Base-by-base conservation (phyloP, 2,329 filamentous ascomycete genomes). In the Phyllosticta paracitricarpa region DNA sequence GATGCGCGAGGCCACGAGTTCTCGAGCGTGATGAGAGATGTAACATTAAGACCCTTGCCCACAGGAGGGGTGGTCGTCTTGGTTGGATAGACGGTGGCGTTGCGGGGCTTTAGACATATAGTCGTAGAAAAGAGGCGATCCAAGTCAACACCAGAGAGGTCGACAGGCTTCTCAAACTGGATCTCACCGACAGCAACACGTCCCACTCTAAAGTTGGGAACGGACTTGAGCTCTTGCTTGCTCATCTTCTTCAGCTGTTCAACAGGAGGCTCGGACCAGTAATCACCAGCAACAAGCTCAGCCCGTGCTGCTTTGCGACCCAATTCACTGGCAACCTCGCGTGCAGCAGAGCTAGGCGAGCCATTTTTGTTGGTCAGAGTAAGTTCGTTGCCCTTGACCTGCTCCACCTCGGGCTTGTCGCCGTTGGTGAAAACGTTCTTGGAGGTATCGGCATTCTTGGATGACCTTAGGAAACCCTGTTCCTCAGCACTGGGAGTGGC, bases 31-130 rank as follows among this genome's bases (percentile, higher is more conserved):
- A 99, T 92, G 48, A 84, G 86, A 0, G 94, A 90, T 2, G 91
- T 92, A 7, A 97, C 90, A 69, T 99, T 99, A 65, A 99, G 81
- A 5, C 91, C 93, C 70, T 91, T 90, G 62, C 95, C 94, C 62
- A 87, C 82, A 0, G 88, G 82, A 17, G 94, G 92, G 76, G 97
- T 99, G 70, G 86, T 85, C 54, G 65, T 69, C 33, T 65, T 67
- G 19, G 82, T 81, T 51, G 85, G 79, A 70, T 99, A 99, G 7
- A 97, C 94, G 0, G 93, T 96, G 25, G 91, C 90, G 8, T 87
- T 88, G 40, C 94, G 89, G 57, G 87, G 82, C 53, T 84, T 82
- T 56, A 97, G 84, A 58, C 86, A 80, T 40, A 97, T 89, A 67
- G 97, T 87, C 26, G 81, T 83, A 56, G 83, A 89, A 57, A 84